A percentile compares a stretch with the other conserved stretches of the same genome.
Conservation (phyloP, 1,284 basidiomycete species). For the Tilletia caries region DNA sequence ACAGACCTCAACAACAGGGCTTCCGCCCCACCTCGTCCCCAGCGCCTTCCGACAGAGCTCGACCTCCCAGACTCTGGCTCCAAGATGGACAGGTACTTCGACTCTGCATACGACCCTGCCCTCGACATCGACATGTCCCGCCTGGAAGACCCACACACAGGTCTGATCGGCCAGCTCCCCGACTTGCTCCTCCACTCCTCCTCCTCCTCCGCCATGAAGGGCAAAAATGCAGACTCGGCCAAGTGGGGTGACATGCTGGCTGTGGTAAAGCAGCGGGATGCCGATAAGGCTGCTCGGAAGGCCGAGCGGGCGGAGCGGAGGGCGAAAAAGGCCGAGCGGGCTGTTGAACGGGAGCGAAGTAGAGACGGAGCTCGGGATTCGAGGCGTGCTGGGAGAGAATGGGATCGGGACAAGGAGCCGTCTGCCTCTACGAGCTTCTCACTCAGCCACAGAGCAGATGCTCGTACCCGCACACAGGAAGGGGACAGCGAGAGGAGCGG, state of each 20-base stretch:
- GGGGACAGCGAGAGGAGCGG: no score
- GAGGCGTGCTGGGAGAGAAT: background rate
- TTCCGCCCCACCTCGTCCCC: background rate
- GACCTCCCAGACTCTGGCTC: slow-evolving; percentile 16
- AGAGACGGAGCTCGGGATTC: background rate
- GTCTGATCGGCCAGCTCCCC: slow-evolving; percentile 6
- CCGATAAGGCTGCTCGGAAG: background rate
- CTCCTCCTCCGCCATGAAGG: background rate
- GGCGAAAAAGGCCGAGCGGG: background rate
- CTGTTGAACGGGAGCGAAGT: background rate
- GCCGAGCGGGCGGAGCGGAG: background rate
- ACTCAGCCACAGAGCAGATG: no score
- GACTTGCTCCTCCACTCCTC: background rate
- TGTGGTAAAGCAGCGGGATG: background rate
- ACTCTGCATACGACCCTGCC: slow-evolving; percentile 26
- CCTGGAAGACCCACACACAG: background rate
- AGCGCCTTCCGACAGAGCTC: background rate
- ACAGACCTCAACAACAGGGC: background rate
- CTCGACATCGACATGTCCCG: slow-evolving; percentile 16
- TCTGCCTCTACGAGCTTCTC: no score
- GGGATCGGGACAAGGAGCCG: background rate
- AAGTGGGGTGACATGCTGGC: background rate
- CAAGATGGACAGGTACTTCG: slow-evolving; percentile 48
- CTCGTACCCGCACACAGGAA: no score
- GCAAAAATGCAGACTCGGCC: background rate